Evolutionary conservation across 495 filamentous ascomycete species (phyloP), one percentile per base, ranked within the genome.

Genomic region (Penicillium paradoxum): DNA sequence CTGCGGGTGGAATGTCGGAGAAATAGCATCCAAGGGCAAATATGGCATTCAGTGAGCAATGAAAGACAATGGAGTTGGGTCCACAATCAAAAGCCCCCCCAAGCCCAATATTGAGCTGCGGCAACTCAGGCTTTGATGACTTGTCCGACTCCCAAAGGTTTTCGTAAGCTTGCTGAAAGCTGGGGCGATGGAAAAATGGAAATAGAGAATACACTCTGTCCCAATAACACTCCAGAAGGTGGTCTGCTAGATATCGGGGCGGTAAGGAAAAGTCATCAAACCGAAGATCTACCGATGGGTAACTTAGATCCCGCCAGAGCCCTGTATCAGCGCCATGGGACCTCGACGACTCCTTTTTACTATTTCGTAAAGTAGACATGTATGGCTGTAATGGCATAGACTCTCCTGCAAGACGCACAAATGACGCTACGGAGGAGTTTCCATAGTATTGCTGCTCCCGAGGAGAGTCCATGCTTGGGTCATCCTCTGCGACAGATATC

Each of bases 1-100:
- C 68, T 14, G 61, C 51, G 8, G 57, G 50, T 8, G 64, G 54
- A 11, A 75, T 66, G 51, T 76, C 70, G 0, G 72, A 64, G 40
- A 76, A 77, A 51, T 77, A 71, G 29, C 71, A 71, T 11, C 69
- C 68, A 4, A 78, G 56, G 0, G 70, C 73, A 51, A 79, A 77
- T 0, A 78, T 71, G 0, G 57, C 55, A 46, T 79, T 79, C 7
- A 79, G 53, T 13, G 73, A 72, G 30, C 57, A 71, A 45, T 74
- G 66, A 44, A 78, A 77, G 17, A 77, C 66, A 17, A 73, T 68
- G 2, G 71, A 73, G 30, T 64, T 60, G 7, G 66, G 58, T 4
- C 63, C 66, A 2, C 68, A 75, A 32, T 73, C 73, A n/a, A 56
- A 64, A 0, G 54, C 54, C n/a, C 65, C 63, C 6, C 73, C 74